A percentile compares a stretch with the other conserved stretches of the same genome.
Evolutionary conservation across 345 rosid species (phyloP).

Genomic region (Brassica incana): DNA sequence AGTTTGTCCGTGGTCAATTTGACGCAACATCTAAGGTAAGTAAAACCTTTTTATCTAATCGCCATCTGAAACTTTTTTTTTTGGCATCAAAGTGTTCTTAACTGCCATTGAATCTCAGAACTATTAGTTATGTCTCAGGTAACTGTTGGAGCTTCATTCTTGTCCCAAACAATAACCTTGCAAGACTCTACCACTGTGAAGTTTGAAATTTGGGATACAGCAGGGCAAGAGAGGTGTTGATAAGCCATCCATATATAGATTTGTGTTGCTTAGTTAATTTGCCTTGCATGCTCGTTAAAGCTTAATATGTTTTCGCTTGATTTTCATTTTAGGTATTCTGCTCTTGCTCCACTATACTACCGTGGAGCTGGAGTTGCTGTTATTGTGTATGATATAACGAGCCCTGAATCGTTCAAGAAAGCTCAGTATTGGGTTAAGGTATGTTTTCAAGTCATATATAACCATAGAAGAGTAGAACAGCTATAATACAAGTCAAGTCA

Average conservation of each 20-base stretch:
- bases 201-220: conserved; percentile 99
- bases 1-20: conserved; percentile 98
- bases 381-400: conserved; percentile 94
- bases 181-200: conserved; percentile 96
- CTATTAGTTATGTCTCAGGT: conserved; percentile 55
- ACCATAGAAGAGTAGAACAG: conserved; percentile 5
- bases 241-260: neutral
- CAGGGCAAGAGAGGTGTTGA: conserved; percentile 94
- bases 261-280: conserved; percentile 22
- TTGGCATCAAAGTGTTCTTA: neutral
- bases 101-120: conserved; percentile 4
- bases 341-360: conserved; percentile 94
- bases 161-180: conserved; percentile 94
- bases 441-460: conserved; percentile 15
- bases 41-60: neutral
- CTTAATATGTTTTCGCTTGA: neutral
- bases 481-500: neutral
- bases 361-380: conserved; percentile 97
- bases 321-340: conserved; percentile 68
- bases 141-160: conserved; percentile 95
- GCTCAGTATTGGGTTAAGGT: conserved; percentile 99
- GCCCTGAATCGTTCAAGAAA: conserved; percentile 84
- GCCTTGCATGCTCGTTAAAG: neutral
- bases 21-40: conserved; percentile 92
- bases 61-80: neutral